Evolutionary conservation across 768 basidiomycete genomes (phyloP).

Genomic region (Lyophyllum decastes): DNA sequence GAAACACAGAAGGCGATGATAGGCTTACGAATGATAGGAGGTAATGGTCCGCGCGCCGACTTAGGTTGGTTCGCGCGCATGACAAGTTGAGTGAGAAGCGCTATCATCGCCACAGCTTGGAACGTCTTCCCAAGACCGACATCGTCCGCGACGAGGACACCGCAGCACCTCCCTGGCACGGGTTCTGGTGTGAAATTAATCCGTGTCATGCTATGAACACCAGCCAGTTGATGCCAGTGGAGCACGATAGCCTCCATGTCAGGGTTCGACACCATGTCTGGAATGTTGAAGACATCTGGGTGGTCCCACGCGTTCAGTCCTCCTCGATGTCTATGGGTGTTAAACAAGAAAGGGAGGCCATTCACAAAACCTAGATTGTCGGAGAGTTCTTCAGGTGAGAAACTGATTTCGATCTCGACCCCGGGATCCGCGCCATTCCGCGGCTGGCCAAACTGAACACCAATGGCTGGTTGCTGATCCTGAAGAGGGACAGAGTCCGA

Average conservation of each 20-base stretch:
- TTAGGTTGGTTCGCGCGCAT: conserved; percentile 8
- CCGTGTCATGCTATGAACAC: conserved; percentile 21
- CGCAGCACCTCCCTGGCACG: not conserved
- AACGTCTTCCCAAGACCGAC: conserved; percentile 35
- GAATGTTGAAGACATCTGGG: not conserved
- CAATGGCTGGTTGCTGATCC: conserved; percentile 6
- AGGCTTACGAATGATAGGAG: no score
- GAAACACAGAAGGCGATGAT: not conserved
- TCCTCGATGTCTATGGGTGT: conserved; percentile 10
- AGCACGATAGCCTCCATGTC: conserved; percentile 2
- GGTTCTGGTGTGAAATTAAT: conserved; percentile 8
- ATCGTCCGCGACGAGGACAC: conserved; percentile 26
- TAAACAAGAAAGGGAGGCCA: conserved; percentile 22
- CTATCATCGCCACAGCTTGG: conserved; percentile 19
- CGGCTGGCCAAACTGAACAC: no score
- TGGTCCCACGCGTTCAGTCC: conserved; percentile 23
- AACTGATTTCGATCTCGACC: conserved; percentile 4
- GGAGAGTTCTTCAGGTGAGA: not conserved
- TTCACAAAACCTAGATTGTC: conserved; percentile 18
- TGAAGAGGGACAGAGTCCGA: not conserved
- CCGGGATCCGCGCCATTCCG: conserved; percentile 11
- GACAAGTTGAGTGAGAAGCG: no score
- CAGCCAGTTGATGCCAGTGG: conserved; percentile 30
- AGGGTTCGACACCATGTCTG: not conserved
- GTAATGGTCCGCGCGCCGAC: not conserved